Conservation (phyloP, 2,329 filamentous ascomycete species). For the Xylariaceae sp. region DNA sequence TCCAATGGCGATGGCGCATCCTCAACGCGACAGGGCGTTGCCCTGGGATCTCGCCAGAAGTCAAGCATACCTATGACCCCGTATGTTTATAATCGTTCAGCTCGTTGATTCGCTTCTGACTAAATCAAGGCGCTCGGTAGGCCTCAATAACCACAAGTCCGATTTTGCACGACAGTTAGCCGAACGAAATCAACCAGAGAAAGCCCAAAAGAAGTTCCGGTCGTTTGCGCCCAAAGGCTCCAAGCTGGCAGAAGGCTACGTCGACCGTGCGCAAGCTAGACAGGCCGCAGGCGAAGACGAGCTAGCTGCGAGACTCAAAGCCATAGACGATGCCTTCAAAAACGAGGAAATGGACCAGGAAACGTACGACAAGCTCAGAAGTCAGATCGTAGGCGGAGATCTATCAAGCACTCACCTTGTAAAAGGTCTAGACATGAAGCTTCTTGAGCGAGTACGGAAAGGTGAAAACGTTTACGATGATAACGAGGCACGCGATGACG, state of each 20-base stretch:
- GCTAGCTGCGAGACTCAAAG: slow-evolving; percentile 62
- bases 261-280: slow-evolving; percentile 69
- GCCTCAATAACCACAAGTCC: slow-evolving; percentile 39
- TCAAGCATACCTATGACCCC: slow-evolving; percentile 92
- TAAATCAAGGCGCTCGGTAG: slow-evolving; percentile 56
- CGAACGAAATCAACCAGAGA: slow-evolving; percentile 56
- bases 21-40: slow-evolving; percentile 35
- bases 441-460: slow-evolving; percentile 62
- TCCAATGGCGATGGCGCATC: slow-evolving; percentile 44
- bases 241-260: slow-evolving; percentile 73
- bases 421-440: slow-evolving; percentile 83
- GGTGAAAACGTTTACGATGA: slow-evolving; percentile 62
- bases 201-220: slow-evolving; percentile 66
- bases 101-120: slow-evolving; percentile 11
- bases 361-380: slow-evolving; percentile 69
- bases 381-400: slow-evolving; percentile 78
- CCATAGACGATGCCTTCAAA: slow-evolving; percentile 76
- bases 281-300: slow-evolving; percentile 49
- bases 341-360: slow-evolving; percentile 75
- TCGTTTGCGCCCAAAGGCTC: slow-evolving; percentile 78
- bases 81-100: slow-evolving; percentile 44
- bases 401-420: slow-evolving; percentile 77
- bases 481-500: slow-evolving; percentile 26
- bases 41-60: slow-evolving; percentile 71
- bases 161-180: slow-evolving; percentile 83